Base-by-base conservation (phyloP, 2,329 filamentous ascomycete genomes). In the Gliomastix tumulicola region DNA sequence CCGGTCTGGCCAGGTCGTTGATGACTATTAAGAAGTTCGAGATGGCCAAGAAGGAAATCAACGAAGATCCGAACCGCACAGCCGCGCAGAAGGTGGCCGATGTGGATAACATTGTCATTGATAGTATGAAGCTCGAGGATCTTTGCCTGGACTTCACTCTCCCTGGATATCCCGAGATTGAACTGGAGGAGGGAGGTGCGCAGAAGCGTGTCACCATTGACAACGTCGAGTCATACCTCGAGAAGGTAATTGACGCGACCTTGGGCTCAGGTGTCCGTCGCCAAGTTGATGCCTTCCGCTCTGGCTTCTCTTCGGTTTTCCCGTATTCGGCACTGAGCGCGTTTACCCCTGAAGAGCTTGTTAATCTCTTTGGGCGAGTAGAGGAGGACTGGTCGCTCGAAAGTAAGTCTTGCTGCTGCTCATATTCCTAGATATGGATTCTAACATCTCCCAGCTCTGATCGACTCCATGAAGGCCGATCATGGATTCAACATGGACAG, bases 401-500 rank as follows among this genome's bases (percentile, higher is more conserved):
- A 57, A 98, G 87, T 92, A 76, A 74, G 86, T 71, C 21, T 5
- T n/a, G n/a, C n/a, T n/a, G n/a, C n/a, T n/a, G n/a, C n/a, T n/a
- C n/a, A n/a, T n/a, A n/a, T n/a, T n/a, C n/a, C n/a, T n/a, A n/a
- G n/a, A n/a, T n/a, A n/a, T n/a, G n/a, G 9, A 12, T 39, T 28
- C 43, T 50, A 34, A 50, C 40, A 13, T n/a, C 11, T 20, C 41
- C 30, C 41, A 92, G 87, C 92, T 41, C 77, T 98, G 28, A 94
- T 94, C 77, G 92, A 98, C 55, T 96, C 90, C 1, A 90, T 98
- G 66, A 98, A 98, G 66, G 92, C 92, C 20, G 92, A 98, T 50
- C 92, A 98, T 56, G 92, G 92, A 8, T 98, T 87, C 68, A 98
- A 97, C 50, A 92, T 98, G 77, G 92, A 98, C 56, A 97, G 90